Base-by-base conservation (phyloP, 2,329 filamentous ascomycete species). In the Pseudopyrenochaeta lycopersici region DNA sequence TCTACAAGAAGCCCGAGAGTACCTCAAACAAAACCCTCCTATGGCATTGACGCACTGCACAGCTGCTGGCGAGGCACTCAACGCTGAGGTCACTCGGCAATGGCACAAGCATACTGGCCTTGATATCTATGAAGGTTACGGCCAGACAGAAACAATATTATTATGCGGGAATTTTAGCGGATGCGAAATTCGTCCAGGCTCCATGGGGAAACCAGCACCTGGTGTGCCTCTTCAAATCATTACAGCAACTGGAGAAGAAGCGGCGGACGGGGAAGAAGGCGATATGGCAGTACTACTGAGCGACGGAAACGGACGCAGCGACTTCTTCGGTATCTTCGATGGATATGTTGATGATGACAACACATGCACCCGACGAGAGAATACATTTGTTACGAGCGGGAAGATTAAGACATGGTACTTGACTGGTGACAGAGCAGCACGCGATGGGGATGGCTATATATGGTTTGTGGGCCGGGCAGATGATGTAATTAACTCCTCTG, bases 401-500 rank as follows among this genome's bases (percentile, higher is more conserved):
- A 27, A 54, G 18, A n/a, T 23, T 11, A 40, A 42, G 42, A 45
- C 41, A 42, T 54, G 40, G 46, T 54, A 54, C 30, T 20, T 45
- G 1, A 54, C 52, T 3, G 52, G 52, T 15, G 52, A 54, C 29
- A 44, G 42, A 15, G 52, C 46, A 30, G 14, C 15, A 6, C 40
- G 42, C 14, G 52, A 54, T 38, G 17, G 3, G n/a, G 40, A 46
- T 20, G 52, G 52, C 7, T 54, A 54, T 31, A 31, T 54, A 21
- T 54, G 52, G 52, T 54, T 54, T 20, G 41, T 49, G 3, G 52
- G 52, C 7, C 46, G 52, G 17, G 41, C 46, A 3, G 52, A 54
- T 23, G 52, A 54, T 17, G 52, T 54, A 7, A 54, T 54, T 18
- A 54, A 50, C 17, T 46, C 52, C n/a, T 49, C 52, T 18, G 52